Base-by-base conservation (phyloP, 768 basidiomycete species). In the Pleurotus sapidus region DNA sequence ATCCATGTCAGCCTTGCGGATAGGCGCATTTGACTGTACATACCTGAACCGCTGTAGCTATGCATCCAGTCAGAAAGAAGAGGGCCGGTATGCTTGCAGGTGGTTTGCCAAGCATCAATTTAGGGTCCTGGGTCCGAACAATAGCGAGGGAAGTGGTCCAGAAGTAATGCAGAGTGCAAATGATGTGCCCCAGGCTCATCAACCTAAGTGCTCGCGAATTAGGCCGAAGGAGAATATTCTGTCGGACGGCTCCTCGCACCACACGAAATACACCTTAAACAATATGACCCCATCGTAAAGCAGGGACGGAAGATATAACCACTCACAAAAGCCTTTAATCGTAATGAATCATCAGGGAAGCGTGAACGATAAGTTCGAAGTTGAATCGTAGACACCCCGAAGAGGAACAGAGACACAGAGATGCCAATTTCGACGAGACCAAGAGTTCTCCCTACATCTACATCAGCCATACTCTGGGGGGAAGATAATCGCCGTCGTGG, bases 11-110 rank as follows among this genome's bases (percentile, higher is more conserved):
- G 30, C 3, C 30, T 9, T 9, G 30, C 11, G 30, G 8, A 34
- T 11, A 34, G 3, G 30, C 30, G 30, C 11, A 34, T 3, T 34
- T 34, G 60, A 50, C 18, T 53, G 30, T 47, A 47, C 30, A 61
- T 60, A 70, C 67, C 59, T 74, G 70, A 9, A 69, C 67, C 17
- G 64, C 58, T 12, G 68, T 55, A 5, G 70, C 71, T 12, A 74
- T 68, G 3, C 63, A 34, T 3, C 66, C 68, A 23, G 70, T 70
- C 17, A 72, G 58, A 4, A 71, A 56, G 2, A 65, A 60, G 12
- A 63, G 63, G 1, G 65, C 50, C 11, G 62, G 58, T 37, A 67
- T 53, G 42, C 64, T 59, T 39, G 37, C n/a, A 20, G 57, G 56
- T 57, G 68, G 63, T 5, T 60, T 64, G 12, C 58, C 61, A 6